Evolutionary conservation across 768 basidiomycete species (phyloP).

Genomic region (Kwoniella pini): DNA sequence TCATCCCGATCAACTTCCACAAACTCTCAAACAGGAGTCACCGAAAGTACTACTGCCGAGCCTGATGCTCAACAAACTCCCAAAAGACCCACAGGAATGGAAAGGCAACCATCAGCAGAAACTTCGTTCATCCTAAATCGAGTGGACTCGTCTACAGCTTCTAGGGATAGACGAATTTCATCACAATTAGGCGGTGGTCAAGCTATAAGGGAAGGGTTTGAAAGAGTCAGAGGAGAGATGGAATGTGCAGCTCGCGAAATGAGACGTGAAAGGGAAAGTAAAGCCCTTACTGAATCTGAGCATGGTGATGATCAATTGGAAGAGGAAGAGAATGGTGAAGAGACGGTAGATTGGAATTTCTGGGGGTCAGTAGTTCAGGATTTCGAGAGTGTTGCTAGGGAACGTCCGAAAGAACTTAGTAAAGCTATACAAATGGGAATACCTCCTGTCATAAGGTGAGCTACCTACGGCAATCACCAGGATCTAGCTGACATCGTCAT

Average conservation of each 20-base stretch:
- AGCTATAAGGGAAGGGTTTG: constrained; percentile 45
- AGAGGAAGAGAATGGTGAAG: constrained; percentile 19
- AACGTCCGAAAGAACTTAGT: constrained; percentile 74
- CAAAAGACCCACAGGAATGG: neutral
- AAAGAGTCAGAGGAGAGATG: constrained; percentile 49
- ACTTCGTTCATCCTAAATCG: constrained; percentile 35
- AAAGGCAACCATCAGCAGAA: constrained; percentile 13
- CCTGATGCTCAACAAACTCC: neutral
- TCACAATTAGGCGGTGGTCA: constrained; percentile 42
- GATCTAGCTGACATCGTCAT: neutral
- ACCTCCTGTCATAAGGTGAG: constrained; percentile 89
- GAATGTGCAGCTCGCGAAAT: constrained; percentile 49
- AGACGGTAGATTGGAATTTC: constrained; percentile 59
- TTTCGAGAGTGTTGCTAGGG: constrained; percentile 82
- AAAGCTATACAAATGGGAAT: constrained; percentile 90
- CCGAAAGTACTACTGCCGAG: neutral
- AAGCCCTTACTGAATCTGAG: constrained; percentile 1
- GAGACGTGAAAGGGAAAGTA: constrained; percentile 34
- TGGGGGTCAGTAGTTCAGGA: constrained; percentile 95
- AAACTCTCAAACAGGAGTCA: neutral
- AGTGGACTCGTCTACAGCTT: constrained; percentile 33
- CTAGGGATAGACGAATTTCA: constrained; percentile 40
- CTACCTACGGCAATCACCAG: neutral
- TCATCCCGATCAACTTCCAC: constrained; percentile 14
- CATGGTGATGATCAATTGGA: neutral